Conservation (phyloP, 805 yeast species). For the Tetrapisispora taiwanensis region DNA sequence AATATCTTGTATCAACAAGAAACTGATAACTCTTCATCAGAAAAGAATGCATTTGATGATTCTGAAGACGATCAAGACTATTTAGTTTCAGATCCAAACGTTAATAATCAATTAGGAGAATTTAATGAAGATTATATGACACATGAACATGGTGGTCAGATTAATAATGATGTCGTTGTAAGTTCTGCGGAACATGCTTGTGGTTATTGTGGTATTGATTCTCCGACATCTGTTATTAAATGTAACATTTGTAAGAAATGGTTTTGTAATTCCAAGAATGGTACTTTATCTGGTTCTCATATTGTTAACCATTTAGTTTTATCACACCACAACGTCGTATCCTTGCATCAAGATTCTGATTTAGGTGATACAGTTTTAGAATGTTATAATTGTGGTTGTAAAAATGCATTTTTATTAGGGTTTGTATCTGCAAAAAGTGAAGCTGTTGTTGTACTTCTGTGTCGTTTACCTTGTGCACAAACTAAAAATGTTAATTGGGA, state of each 20-base stretch:
- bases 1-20: background rate
- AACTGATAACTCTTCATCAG: background rate
- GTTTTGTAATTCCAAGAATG: slow-evolving; percentile 75
- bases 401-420: slow-evolving; percentile 71
- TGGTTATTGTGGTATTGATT: slow-evolving; percentile 65
- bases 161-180: background rate
- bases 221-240: slow-evolving; percentile 55
- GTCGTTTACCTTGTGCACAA: slow-evolving; percentile 84
- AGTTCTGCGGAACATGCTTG: slow-evolving; percentile 35
- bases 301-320: slow-evolving; percentile 77
- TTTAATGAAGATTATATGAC: background rate
- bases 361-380: slow-evolving; percentile 81
- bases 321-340: slow-evolving; percentile 64
- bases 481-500: slow-evolving; percentile 75
- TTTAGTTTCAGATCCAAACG: background rate
- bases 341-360: slow-evolving; percentile 69
- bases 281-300: slow-evolving; percentile 52
- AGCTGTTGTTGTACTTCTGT: slow-evolving; percentile 74
- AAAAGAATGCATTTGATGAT: slow-evolving; percentile 1
- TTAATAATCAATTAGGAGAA: background rate
- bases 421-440: slow-evolving; percentile 81
- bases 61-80: slow-evolving; percentile 2
- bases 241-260: slow-evolving; percentile 73
- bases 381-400: slow-evolving; percentile 83
- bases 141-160: background rate